Evolutionary conservation across 805 yeast species (phyloP).

Genomic region (baker's yeast (Saccharomyces cerevisiae)): DNA sequence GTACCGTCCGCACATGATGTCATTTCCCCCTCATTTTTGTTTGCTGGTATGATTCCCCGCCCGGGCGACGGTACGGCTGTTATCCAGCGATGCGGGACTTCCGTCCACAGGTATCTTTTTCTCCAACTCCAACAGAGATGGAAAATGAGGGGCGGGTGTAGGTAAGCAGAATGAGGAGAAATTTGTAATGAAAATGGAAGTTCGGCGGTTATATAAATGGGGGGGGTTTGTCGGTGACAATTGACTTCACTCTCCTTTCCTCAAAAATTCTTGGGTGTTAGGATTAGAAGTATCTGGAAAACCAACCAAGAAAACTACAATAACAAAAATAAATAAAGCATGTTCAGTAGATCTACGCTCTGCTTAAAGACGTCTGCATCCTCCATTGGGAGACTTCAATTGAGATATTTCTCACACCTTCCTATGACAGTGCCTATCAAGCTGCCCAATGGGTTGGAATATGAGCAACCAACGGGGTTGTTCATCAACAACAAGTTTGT

Average conservation of each 20-base stretch:
- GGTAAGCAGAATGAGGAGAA: background rate
- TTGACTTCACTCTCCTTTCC: background rate
- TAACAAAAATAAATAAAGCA: background rate
- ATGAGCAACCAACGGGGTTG: constrained; percentile 75
- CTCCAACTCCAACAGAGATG: background rate
- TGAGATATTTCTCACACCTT: constrained; percentile 30
- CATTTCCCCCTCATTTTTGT: background rate
- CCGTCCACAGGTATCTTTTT: background rate
- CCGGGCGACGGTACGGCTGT: background rate
- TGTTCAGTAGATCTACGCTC: background rate
- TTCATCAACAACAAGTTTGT: constrained; percentile 77
- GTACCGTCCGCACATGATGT: background rate
- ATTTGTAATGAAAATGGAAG: background rate
- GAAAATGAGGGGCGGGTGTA: background rate
- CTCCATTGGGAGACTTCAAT: constrained; percentile 3
- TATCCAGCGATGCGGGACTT: background rate
- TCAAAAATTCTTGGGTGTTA: background rate
- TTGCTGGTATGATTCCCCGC: background rate
- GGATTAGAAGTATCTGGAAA: background rate
- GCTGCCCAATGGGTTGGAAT: constrained; percentile 66
- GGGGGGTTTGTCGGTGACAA: background rate
- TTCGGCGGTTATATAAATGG: background rate
- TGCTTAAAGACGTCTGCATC: background rate
- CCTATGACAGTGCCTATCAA: constrained; percentile 42
- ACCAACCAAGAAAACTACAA: background rate